These are phyloP conservation scores for Ambrosiella cleistominuta DNA, from an alignment of 2,329 filamentous ascomycete species.

Conservation along the genomic window DNA sequence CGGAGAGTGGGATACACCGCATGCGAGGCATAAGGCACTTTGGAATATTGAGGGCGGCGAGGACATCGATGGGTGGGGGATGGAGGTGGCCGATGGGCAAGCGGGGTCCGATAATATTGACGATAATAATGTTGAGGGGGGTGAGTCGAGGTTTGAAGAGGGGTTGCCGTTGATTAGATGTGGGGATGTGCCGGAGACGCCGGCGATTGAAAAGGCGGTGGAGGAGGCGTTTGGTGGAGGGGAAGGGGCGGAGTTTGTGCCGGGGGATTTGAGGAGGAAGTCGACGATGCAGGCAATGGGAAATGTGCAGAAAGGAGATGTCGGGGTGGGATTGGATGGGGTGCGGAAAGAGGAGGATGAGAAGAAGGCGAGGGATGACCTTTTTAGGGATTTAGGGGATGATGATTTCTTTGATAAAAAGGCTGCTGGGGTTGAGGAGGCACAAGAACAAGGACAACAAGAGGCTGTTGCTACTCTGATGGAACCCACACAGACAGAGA, in stretches of 20 bases:
- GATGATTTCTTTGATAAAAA: too few species aligned
- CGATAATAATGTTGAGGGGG: conserved; percentile 25
- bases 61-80: conserved; percentile 6
- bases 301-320: conserved; percentile 22
- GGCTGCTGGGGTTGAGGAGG: too few species aligned
- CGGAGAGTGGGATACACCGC: conserved; percentile 11
- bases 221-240: conserved; percentile 13
- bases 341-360: conserved; percentile 17
- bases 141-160: conserved; percentile 49
- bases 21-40: conserved; percentile 3
- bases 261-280: conserved; percentile 39
- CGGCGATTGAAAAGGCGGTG: conserved; percentile 15
- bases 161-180: conserved; percentile 42
- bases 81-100: conserved; percentile 1
- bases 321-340: conserved; percentile 15
- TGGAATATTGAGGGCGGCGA: conserved; percentile 2
- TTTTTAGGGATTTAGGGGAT: too few species aligned
- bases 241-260: conserved; percentile 15
- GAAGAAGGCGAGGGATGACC: not conserved
- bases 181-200: conserved; percentile 14
- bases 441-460: too few species aligned
- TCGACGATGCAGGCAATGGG: conserved; percentile 50
- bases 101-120: conserved; percentile 27
- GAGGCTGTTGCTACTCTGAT: too few species aligned
- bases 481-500: too few species aligned